These are phyloP conservation scores for Backusella australiensis DNA, from an alignment of 192 early-diverging fungal species.

Conservation along the genomic window DNA sequence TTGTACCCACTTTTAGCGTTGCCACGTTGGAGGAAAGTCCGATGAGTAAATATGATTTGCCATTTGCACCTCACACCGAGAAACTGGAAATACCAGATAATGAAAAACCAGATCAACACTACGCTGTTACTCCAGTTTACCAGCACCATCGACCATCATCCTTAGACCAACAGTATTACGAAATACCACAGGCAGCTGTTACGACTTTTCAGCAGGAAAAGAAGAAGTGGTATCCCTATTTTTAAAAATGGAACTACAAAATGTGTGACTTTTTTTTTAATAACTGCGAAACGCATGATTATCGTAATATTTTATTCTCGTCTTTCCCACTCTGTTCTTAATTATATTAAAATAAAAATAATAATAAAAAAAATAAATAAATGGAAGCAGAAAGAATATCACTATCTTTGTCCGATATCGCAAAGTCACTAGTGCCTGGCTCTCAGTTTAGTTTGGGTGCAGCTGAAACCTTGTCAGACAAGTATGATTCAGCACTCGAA, in stretches of 20 bases:
- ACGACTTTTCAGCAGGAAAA: neutral
- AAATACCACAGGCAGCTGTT: neutral
- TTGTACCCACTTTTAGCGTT: neutral
- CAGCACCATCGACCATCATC: neutral
- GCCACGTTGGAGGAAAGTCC: neutral
- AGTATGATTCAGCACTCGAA: neutral
- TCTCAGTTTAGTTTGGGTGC: neutral
- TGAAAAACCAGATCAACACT: neutral
- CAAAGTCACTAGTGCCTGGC: neutral
- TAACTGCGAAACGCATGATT: neutral
- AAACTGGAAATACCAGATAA: neutral
- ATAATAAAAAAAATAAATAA: neutral
- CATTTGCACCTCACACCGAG: neutral
- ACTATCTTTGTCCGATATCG: neutral
- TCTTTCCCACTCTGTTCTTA: neutral
- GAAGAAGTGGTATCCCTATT: neutral
- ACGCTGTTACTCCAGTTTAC: neutral
- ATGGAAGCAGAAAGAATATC: neutral
- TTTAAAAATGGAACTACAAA: neutral
- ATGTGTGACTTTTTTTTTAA: neutral
- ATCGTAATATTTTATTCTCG: neutral
- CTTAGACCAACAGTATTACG: neutral
- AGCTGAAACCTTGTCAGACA: neutral
- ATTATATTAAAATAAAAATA: neutral
- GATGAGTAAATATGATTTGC: neutral